Percentiles rank a stretch among this genome's conserved stretches.
Conservation (phyloP, 2,329 filamentous ascomycete species). For the Hansfordia pulvinata region DNA sequence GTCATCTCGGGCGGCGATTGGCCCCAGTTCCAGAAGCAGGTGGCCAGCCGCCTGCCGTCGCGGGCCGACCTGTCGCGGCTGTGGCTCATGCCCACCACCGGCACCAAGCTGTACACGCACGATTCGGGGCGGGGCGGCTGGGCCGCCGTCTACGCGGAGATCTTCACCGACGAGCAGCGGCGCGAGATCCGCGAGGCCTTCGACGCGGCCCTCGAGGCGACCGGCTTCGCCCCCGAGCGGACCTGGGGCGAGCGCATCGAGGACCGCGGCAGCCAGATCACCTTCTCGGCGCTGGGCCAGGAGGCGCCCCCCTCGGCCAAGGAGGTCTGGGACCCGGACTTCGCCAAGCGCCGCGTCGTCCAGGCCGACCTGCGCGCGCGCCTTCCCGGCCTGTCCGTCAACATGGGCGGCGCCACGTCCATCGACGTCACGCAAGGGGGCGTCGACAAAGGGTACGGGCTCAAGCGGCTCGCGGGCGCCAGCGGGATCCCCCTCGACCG, state of each 20-base stretch:
- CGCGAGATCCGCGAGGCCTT: conserved; percentile 19
- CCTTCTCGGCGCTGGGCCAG: conserved; percentile 25
- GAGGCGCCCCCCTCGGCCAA: conserved; percentile 21
- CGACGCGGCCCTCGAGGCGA: conserved; percentile 19
- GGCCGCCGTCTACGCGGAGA: conserved; percentile 21
- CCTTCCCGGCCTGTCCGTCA: conserved; percentile 22
- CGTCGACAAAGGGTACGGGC: conserved; percentile 21
- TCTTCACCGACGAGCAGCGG: conserved; percentile 18
- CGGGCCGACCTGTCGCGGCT: conserved; percentile 20
- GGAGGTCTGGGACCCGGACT: conserved; percentile 23
- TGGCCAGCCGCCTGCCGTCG: conserved; percentile 20
- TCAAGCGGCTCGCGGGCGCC: conserved; percentile 12
- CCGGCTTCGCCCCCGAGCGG: conserved; percentile 20
- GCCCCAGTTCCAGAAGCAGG: conserved; percentile 25
- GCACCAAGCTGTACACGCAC: conserved; percentile 24
- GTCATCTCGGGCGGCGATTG: conserved; percentile 27
- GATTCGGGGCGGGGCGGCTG: conserved; percentile 13
- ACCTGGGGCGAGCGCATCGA: conserved; percentile 25
- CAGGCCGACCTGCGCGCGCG: conserved; percentile 19
- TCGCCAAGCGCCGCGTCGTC: conserved; percentile 23
- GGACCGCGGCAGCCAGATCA: conserved; percentile 26
- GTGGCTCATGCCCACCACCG: conserved; percentile 27
- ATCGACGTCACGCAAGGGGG: conserved; percentile 24
- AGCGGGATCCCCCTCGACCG: conserved; percentile 19
- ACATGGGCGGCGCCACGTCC: conserved; percentile 24